Evolutionary conservation across 73 alveolate genomes (phyloP).

Genomic region (Breviolum minutum): DNA sequence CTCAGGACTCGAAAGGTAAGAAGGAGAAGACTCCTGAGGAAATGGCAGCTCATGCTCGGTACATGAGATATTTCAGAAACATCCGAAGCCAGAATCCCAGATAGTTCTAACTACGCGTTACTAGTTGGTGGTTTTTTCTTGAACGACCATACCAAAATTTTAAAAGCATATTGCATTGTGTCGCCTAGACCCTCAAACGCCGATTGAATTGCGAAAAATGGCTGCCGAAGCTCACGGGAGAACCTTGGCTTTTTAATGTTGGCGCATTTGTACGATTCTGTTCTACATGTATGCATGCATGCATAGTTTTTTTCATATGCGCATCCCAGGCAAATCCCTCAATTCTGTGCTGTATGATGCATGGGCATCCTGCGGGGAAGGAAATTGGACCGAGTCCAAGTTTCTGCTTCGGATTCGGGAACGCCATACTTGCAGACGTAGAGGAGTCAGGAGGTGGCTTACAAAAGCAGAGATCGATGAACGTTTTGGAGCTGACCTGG

Average conservation of each 20-base stretch:
- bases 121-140: too few species aligned
- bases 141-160: too few species aligned
- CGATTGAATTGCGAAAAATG: neutral
- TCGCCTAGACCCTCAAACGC: neutral
- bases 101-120: too few species aligned
- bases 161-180: too few species aligned
- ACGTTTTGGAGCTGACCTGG: neutral
- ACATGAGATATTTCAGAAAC: too few species aligned
- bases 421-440: neutral
- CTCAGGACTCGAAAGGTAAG: too few species aligned
- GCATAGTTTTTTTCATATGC: neutral
- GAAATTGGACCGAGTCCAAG: neutral
- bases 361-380: neutral
- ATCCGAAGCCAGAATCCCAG: too few species aligned
- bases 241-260: neutral
- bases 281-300: neutral
- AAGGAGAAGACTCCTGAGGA: too few species aligned
- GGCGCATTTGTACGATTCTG: too few species aligned
- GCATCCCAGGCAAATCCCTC: neutral
- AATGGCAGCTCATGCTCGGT: too few species aligned
- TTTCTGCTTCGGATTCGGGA: neutral
- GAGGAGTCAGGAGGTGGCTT: neutral
- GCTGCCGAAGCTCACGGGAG: neutral
- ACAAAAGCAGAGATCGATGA: neutral
- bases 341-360: neutral